These are phyloP conservation scores for Fomitopsis betulina DNA, from an alignment of 1,284 basidiomycete genomes.

Conservation along the genomic window DNA sequence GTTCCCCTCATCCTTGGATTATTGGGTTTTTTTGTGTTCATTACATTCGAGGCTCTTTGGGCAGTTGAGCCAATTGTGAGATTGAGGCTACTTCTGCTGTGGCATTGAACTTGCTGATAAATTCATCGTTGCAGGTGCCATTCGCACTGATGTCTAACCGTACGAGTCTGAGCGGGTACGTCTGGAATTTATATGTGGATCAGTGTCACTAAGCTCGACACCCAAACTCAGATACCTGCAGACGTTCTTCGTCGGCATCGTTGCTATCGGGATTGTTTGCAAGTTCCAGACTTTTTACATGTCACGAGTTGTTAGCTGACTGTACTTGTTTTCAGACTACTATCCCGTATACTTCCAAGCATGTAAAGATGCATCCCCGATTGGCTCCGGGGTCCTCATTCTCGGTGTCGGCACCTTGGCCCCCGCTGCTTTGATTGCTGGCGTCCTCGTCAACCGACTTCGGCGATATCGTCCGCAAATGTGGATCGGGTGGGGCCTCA, in stretches of 20 bases:
- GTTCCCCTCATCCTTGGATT: slow-evolving; percentile 39
- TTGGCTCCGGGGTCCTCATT: slow-evolving; percentile 22
- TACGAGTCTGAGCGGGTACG: slow-evolving; percentile 16
- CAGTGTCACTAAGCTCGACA: too few relatives aligned
- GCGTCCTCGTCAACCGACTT: slow-evolving; percentile 16
- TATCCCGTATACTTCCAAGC: slow-evolving; percentile 38
- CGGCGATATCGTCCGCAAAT: slow-evolving; percentile 23
- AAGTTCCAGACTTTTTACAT: not conserved
- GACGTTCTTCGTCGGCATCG: slow-evolving; percentile 9
- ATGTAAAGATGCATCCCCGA: slow-evolving; percentile 23
- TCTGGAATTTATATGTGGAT: not conserved
- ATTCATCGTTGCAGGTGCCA: slow-evolving; percentile 3
- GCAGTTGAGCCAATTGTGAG: slow-evolving; percentile 13
- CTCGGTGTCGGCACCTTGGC: slow-evolving; percentile 19
- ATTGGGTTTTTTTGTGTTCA: slow-evolving; percentile 27
- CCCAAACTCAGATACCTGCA: too few relatives aligned
- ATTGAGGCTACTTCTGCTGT: not conserved
- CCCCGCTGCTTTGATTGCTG: slow-evolving; percentile 21
- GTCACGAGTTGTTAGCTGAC: not conserved
- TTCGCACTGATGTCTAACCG: slow-evolving; percentile 13
- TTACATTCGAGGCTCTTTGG: slow-evolving; percentile 21
- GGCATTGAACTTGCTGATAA: not conserved
- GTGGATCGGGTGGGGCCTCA: slow-evolving; percentile 24
- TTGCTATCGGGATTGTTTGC: slow-evolving; percentile 11
- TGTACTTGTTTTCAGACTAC: slow-evolving; percentile 25